phyloP scores from a whole-genome alignment of 1,284 basidiomycete species.

The Phlebopus sp. region DNA sequence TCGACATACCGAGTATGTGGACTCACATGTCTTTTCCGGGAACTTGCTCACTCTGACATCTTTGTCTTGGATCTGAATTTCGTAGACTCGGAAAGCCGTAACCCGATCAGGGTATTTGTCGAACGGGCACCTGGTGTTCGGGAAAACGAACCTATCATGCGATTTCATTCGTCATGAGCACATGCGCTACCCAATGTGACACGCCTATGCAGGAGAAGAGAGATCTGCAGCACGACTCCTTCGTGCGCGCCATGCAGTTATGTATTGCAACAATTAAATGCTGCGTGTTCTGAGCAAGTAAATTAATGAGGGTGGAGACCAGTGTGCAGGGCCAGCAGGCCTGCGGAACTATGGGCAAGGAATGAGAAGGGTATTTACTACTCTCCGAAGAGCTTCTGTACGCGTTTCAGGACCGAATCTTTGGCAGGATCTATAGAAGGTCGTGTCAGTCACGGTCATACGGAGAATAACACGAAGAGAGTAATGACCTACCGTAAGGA shows the following conservation, averaged over 20 bases:
- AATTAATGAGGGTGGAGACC: slow-evolving; percentile 6
- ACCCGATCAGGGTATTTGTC: slow-evolving; percentile 68
- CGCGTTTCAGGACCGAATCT: slow-evolving; percentile 95
- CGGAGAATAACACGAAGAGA: slow-evolving; percentile 3
- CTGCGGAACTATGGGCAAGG: slow-evolving; percentile 10
- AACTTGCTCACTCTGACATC: slow-evolving; percentile 7
- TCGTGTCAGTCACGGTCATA: slow-evolving; percentile 19
- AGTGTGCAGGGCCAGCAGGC: slow-evolving; percentile 7
- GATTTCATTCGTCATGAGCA: slow-evolving; percentile 49
- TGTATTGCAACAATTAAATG: slow-evolving; percentile 23
- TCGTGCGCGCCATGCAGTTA: slow-evolving; percentile 17
- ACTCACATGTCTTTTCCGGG: background rate
- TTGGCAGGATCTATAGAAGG: slow-evolving; percentile 82
- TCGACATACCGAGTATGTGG: slow-evolving; percentile 74
- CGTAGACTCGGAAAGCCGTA: slow-evolving; percentile 59
- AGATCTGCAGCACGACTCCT: slow-evolving; percentile 8
- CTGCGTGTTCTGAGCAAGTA: slow-evolving; percentile 11
- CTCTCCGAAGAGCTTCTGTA: slow-evolving; percentile 95
- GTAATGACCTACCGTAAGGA: slow-evolving; percentile 68
- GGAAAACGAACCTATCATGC: slow-evolving; percentile 70
- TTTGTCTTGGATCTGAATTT: slow-evolving; percentile 8
- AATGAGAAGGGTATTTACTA: slow-evolving; percentile 30
- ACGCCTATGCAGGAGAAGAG: slow-evolving; percentile 7
- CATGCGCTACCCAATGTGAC: slow-evolving; percentile 7
- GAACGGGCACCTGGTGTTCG: slow-evolving; percentile 62